Evolutionary conservation across 805 yeast genomes (phyloP).

Genomic region (Kuraishia hungarica): DNA sequence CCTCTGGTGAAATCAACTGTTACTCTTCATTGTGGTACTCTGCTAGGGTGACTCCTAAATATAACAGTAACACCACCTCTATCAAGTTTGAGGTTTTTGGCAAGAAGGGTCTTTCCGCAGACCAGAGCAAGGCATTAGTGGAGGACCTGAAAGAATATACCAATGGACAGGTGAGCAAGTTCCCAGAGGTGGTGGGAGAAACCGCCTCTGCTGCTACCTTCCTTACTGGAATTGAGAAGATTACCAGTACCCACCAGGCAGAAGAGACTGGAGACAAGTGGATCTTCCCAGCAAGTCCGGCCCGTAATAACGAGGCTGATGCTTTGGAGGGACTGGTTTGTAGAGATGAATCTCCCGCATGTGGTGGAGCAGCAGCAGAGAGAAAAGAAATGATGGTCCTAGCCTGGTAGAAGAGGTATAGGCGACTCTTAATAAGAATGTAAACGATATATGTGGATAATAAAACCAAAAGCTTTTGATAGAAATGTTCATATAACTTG

Average conservation of each 20-base stretch:
- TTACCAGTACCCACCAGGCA: background rate
- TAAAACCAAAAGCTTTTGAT: no score
- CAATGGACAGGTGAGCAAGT: background rate
- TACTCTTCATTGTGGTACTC: conserved; percentile 62
- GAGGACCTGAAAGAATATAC: conserved; percentile 18
- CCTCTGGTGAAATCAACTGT: conserved; percentile 52
- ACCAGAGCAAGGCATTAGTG: conserved; percentile 48
- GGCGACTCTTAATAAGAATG: no score
- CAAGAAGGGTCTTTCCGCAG: conserved; percentile 46
- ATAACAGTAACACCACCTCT: conserved; percentile 39
- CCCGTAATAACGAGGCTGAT: background rate
- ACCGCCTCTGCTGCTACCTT: background rate
- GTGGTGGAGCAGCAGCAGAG: background rate
- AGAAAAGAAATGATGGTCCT: background rate
- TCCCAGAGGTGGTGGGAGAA: background rate
- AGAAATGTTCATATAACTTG: no score
- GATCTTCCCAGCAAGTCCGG: background rate
- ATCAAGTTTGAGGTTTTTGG: conserved; percentile 54
- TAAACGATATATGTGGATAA: no score
- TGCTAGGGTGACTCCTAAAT: conserved; percentile 46
- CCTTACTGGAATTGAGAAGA: background rate
- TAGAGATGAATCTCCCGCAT: background rate
- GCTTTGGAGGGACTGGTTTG: background rate
- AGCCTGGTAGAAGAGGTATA: background rate
- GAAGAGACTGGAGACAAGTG: background rate